Base-by-base conservation (phyloP, 2,329 filamentous ascomycete genomes). In the Mycosphaerelloides madeirae region DNA sequence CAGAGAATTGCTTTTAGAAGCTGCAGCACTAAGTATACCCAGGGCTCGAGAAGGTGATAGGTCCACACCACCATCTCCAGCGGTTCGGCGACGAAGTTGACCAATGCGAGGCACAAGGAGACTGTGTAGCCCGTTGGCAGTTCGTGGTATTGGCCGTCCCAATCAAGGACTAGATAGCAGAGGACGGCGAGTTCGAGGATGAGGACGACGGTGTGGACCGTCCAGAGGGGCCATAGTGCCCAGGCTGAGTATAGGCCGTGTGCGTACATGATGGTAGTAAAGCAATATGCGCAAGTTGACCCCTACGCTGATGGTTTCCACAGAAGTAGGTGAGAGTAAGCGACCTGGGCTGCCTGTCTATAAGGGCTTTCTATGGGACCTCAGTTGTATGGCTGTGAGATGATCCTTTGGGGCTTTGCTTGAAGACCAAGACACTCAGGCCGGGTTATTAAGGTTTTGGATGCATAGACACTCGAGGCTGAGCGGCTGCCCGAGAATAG, bases 61-160 rank as follows among this genome's bases (percentile, higher is more conserved):
- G 44, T 52, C 49, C 52, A 51, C 13, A 54, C 38, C 14, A 52
- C 52, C 34, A 56, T 44, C 18, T 56, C 51, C 3, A 48, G 33
- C 7, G 50, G 50, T 41, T 44, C 45, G n/a, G 38, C 29, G 8
- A 44, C 20, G 14, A 47, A 45, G 31, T 35, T 41, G 29, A 51
- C 14, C 22, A 49, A 34, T 13, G 34, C 41, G 7, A 55, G 35
- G 4, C 34, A 31, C 15, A 48, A 37, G 20, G 20, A 15, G 38
- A 48, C 16, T 4, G 35, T 25, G 20, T 38, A 43, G 18, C 33
- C 41, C 45, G 22, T 35, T 11, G 29, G 29, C 7, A 44, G 31
- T 25, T 41, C 16, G 13, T 41, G 31, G 33, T 20, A 25, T 9
- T 20, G 22, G 29, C 41, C 45, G 15, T 35, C 28, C 22, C 31